These are phyloP conservation scores for Phycomyces nitens DNA, from an alignment of 192 early-diverging fungal genomes.

Conservation along the genomic window DNA sequence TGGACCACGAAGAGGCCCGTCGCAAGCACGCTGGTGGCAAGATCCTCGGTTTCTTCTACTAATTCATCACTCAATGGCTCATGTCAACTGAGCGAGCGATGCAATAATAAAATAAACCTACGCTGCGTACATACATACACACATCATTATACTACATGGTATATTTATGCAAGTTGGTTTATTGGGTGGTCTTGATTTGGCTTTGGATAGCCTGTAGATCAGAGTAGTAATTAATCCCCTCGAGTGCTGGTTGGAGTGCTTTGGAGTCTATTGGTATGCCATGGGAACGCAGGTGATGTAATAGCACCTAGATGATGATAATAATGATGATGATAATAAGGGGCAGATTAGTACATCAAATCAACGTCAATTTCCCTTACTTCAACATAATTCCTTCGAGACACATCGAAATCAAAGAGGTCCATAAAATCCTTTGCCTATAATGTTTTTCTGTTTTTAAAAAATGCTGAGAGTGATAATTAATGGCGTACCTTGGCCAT, in stretches of 20 bases:
- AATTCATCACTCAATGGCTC: conserved; percentile 21
- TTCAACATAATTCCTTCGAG: conserved; percentile 31
- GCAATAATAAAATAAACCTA: conserved; percentile 7
- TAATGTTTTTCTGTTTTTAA: too few relatives aligned
- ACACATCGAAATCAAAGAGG: conserved; percentile 41
- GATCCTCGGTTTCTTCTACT: conserved; percentile 95
- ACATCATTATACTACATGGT: background rate
- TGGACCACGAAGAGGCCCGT: conserved; percentile 99
- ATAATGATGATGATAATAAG: background rate
- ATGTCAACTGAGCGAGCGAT: conserved; percentile 1
- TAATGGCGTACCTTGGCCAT: conserved; percentile 19
- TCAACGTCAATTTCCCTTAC: conserved; percentile 20
- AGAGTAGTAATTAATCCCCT: background rate
- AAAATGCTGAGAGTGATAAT: conserved; percentile 16
- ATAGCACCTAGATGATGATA: background rate
- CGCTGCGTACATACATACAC: background rate
- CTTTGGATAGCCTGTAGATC: conserved; percentile 1
- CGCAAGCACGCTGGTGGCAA: conserved; percentile 96
- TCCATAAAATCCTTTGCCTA: conserved; percentile 32
- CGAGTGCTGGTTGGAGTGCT: background rate
- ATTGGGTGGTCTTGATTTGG: background rate
- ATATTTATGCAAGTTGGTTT: background rate
- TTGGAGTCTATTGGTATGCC: too few relatives aligned
- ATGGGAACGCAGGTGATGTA: background rate
- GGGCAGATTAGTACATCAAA: background rate